phyloP scores from a whole-genome alignment of 129 eudicot genomes.

The Rutidosis leptorrhynchoides region DNA sequence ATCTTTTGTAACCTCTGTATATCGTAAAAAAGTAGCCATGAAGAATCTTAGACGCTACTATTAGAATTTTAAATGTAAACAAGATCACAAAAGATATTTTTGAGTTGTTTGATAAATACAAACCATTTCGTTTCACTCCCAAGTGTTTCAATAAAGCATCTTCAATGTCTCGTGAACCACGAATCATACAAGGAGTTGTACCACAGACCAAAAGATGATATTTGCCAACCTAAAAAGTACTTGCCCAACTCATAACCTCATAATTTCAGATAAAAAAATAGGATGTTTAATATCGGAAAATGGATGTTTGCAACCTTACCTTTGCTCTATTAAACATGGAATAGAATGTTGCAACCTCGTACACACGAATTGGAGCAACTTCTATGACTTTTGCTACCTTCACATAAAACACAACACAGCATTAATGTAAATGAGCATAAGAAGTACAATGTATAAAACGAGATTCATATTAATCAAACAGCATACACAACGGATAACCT shows the following conservation, averaged over 20 bases:
- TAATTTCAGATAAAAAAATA: slow-evolving; percentile 15
- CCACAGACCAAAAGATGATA: slow-evolving; percentile 99
- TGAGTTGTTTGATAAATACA: slow-evolving; percentile 16
- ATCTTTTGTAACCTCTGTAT: slow-evolving; percentile 91
- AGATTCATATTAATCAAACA: background rate
- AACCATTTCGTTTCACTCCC: slow-evolving; percentile 96
- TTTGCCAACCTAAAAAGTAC: slow-evolving; percentile 77
- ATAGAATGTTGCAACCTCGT: slow-evolving; percentile 97
- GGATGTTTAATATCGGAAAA: too few species aligned
- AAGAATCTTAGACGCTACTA: slow-evolving; percentile 9
- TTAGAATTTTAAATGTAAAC: slow-evolving; percentile 14
- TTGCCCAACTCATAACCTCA: slow-evolving; percentile 10
- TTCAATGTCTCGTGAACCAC: slow-evolving; percentile 97
- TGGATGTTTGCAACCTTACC: slow-evolving; percentile 38
- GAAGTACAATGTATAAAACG: background rate
- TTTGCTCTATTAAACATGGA: slow-evolving; percentile 95
- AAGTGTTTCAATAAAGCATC: slow-evolving; percentile 80
- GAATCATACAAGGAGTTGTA: slow-evolving; percentile 98
- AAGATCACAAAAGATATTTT: background rate
- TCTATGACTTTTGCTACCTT: slow-evolving; percentile 92
- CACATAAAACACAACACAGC: slow-evolving; percentile 11
- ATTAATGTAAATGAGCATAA: slow-evolving; percentile 20
- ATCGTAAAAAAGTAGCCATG: slow-evolving; percentile 17
- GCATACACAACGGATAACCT: background rate
- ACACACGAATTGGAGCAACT: slow-evolving; percentile 99